A percentile compares a stretch with the other conserved stretches of the same genome.
Evolutionary conservation across 108 stramenopile genomes (phyloP).

Genomic region (Cyclostephanos invisitatus): DNA sequence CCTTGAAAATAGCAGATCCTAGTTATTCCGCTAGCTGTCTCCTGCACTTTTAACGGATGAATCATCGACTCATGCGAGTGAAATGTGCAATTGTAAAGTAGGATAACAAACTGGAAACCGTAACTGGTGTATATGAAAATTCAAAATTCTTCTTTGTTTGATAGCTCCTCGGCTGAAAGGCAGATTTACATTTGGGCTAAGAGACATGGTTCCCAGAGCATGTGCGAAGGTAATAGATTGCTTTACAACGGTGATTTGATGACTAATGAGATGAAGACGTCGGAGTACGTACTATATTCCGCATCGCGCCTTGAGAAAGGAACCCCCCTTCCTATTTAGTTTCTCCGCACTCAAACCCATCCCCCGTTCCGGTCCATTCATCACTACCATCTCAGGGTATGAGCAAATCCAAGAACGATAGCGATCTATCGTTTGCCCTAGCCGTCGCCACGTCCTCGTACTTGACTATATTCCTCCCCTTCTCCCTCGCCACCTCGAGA

Average conservation of each 20-base stretch:
- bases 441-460: constrained; percentile 90
- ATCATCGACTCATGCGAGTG: no score
- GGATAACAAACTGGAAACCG: no score
- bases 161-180: neutral
- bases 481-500: constrained; percentile 60
- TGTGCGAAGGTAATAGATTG: no score
- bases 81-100: no score
- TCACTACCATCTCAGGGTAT: constrained; percentile 66
- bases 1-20: neutral
- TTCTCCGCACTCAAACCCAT: neutral
- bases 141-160: neutral
- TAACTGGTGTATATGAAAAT: no score
- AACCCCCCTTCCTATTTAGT: neutral
- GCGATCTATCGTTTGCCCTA: constrained; percentile 62
- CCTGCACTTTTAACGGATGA: no score
- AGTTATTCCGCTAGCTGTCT: neutral
- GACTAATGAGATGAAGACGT: no score
- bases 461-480: constrained; percentile 75
- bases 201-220: no score
- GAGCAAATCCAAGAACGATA: constrained; percentile 72
- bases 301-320: no score
- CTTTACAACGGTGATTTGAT: no score
- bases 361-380: neutral
- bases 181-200: no score
- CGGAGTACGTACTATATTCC: no score